Evolutionary conservation across 257 asterid species (phyloP).

Genomic region (Solanum bukasovii): DNA sequence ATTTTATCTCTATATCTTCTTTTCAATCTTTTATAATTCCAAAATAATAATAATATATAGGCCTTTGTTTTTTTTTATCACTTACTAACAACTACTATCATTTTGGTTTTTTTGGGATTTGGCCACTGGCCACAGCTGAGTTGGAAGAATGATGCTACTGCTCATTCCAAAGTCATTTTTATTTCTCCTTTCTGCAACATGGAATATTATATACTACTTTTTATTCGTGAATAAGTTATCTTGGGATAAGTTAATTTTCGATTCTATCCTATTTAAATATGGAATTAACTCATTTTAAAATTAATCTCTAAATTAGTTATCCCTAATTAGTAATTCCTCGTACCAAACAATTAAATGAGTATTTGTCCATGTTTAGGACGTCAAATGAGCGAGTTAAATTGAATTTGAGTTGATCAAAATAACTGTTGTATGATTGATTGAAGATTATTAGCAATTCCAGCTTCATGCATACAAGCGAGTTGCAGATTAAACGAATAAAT

Average conservation of each 20-base stretch:
- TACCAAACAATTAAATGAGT: too few species aligned
- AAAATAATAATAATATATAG: background rate
- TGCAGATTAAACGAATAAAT: background rate
- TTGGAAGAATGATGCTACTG: background rate
- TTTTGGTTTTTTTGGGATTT: background rate
- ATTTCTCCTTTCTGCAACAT: background rate
- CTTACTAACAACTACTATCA: background rate
- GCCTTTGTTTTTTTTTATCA: background rate
- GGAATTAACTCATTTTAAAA: too few species aligned
- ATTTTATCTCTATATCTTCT: background rate
- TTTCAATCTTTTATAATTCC: background rate
- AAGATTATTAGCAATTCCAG: background rate
- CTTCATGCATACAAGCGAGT: background rate
- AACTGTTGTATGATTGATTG: fast-evolving
- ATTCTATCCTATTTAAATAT: too few species aligned
- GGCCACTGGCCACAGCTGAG: background rate
- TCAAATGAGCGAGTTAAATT: background rate
- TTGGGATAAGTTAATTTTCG: too few species aligned
- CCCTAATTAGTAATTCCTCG: too few species aligned
- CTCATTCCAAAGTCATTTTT: background rate
- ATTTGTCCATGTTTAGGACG: background rate
- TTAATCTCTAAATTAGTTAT: too few species aligned
- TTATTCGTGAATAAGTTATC: too few species aligned
- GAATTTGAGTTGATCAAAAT: background rate
- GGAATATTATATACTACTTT: background rate